Percentiles rank a stretch among this genome's conserved stretches.
Evolutionary conservation across 257 asterid genomes (phyloP).

Genomic region (Catharanthus roseus): DNA sequence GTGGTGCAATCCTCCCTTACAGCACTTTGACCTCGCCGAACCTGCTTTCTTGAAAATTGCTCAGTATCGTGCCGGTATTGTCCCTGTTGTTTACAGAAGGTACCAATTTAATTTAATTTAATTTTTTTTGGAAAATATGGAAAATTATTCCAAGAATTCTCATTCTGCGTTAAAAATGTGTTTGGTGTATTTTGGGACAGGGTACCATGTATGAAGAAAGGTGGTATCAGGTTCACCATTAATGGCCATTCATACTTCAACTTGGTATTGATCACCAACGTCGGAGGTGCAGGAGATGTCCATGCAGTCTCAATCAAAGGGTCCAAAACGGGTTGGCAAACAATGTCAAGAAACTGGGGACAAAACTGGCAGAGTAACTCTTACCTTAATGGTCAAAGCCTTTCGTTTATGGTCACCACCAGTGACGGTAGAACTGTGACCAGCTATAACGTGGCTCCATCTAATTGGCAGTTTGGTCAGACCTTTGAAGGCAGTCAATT

Average conservation of each 20-base stretch:
- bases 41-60: constrained; percentile 44
- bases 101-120: constrained; percentile 9
- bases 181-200: constrained; percentile 10
- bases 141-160: no score
- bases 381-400: constrained; percentile 41
- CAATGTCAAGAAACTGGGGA: constrained; percentile 47
- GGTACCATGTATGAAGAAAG: constrained; percentile 43
- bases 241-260: constrained; percentile 53
- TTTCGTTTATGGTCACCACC: constrained; percentile 34
- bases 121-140: no score
- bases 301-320: constrained; percentile 41
- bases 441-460: constrained; percentile 31
- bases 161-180: no score
- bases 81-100: constrained; percentile 38
- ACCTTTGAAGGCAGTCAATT: constrained; percentile 41
- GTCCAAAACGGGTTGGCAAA: constrained; percentile 38
- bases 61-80: constrained; percentile 40
- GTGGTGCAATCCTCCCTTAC: constrained; percentile 51
- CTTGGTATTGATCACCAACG: constrained; percentile 45
- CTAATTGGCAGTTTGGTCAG: constrained; percentile 44
- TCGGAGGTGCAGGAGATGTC: constrained; percentile 47
- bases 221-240: constrained; percentile 44
- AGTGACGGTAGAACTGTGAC: constrained; percentile 39
- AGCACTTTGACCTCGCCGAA: constrained; percentile 45
- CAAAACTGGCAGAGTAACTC: constrained; percentile 55